Evolutionary conservation across 352 stramenopile genomes (phyloP).

Genomic region (Lagenidium sp.): DNA sequence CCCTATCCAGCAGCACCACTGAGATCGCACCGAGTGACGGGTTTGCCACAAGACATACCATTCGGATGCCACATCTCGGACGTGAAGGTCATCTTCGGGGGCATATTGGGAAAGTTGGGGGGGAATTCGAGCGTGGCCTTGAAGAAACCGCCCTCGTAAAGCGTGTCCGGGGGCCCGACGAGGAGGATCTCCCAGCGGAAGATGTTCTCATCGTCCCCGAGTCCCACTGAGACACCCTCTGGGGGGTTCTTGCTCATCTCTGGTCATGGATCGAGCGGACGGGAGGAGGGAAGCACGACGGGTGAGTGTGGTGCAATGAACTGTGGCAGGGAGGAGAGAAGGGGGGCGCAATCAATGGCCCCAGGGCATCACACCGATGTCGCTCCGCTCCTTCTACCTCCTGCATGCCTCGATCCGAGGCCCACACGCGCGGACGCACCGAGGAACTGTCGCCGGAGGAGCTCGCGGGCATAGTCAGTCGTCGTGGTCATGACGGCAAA

Average conservation of each 20-base stretch:
- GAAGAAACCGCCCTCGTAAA: conserved; percentile 98
- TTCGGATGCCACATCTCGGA: conserved; percentile 99
- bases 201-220: conserved; percentile 97
- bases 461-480: conserved; percentile 67
- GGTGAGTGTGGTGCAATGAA: too few relatives aligned
- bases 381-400: too few relatives aligned
- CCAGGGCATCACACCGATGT: neutral
- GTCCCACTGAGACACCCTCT: conserved; percentile 96
- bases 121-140: conserved; percentile 97
- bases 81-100: conserved; percentile 97
- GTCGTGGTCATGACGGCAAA: conserved; percentile 9
- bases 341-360: neutral
- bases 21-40: neutral
- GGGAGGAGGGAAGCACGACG: too few relatives aligned
- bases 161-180: conserved; percentile 91
- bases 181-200: conserved; percentile 99
- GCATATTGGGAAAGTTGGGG: conserved; percentile 98
- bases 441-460: conserved; percentile 74
- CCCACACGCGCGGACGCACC: conserved; percentile 20
- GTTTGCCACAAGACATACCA: conserved; percentile 54
- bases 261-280: too few relatives aligned
- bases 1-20: neutral
- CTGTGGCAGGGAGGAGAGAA: too few relatives aligned
- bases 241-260: conserved; percentile 98
- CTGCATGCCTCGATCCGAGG: too few relatives aligned